Evolutionary conservation across 176 grass and related monocot species (phyloP).

Genomic region (Elymus sibiricus): DNA sequence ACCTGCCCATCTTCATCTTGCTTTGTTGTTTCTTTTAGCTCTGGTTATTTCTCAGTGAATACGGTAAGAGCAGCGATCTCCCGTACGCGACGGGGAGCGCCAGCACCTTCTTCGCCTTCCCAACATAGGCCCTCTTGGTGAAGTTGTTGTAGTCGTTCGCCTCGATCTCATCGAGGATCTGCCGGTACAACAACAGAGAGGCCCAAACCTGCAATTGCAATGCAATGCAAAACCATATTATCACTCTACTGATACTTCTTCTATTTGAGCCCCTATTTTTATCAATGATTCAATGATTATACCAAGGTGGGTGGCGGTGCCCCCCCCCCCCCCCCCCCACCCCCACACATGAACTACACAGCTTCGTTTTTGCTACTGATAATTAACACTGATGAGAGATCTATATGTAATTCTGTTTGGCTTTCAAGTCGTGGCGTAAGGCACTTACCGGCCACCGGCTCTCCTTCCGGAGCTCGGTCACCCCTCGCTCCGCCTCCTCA

Average conservation of each 20-base stretch:
- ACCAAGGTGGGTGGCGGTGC: no score
- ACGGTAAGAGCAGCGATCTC: constrained; percentile 51
- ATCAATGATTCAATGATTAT: no score
- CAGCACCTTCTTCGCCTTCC: constrained; percentile 77
- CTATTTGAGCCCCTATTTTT: neutral
- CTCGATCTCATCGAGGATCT: constrained; percentile 95
- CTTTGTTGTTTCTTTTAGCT: neutral
- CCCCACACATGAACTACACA: no score
- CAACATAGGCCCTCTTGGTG: constrained; percentile 84
- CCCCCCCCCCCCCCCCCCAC: no score
- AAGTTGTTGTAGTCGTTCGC: constrained; percentile 96
- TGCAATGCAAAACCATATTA: neutral
- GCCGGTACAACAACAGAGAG: constrained; percentile 60
- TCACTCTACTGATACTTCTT: neutral
- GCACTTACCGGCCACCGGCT: constrained; percentile 91
- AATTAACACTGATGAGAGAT: neutral
- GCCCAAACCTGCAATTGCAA: constrained; percentile 79
- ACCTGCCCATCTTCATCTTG: neutral
- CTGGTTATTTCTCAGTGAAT: constrained; percentile 38
- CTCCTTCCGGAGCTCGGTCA: constrained; percentile 78
- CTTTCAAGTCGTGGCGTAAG: neutral
- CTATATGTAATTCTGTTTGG: neutral
- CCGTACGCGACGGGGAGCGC: constrained; percentile 72
- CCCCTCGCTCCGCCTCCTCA: constrained; percentile 69
- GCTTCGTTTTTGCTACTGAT: no score